Evolutionary conservation across 2,329 filamentous ascomycete genomes (phyloP).

Genomic region (Blumeriella jaapii): DNA sequence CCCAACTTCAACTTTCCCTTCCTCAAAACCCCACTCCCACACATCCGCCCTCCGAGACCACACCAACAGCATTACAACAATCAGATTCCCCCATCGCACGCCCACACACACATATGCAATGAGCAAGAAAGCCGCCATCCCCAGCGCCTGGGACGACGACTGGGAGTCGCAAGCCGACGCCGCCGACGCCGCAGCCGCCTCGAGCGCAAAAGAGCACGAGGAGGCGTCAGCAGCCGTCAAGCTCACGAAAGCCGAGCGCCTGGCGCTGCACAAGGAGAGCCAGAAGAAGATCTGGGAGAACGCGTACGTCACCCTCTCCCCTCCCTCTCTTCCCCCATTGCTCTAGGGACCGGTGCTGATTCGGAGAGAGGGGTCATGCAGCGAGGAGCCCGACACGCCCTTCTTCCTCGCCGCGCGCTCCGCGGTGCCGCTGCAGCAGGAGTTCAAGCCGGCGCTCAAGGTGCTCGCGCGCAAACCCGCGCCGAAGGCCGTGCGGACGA

Average conservation of each 20-base stretch:
- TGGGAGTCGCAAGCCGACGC: slow-evolving; percentile 73
- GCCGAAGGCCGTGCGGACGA: slow-evolving; percentile 44
- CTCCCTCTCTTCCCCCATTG: too few species aligned
- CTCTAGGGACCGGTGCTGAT: too few species aligned
- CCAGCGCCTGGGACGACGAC: slow-evolving; percentile 80
- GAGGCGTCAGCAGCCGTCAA: too few species aligned
- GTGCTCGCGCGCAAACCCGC: slow-evolving; percentile 74
- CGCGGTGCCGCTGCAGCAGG: slow-evolving; percentile 49
- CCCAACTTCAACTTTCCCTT: too few species aligned
- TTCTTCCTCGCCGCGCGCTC: slow-evolving; percentile 61
- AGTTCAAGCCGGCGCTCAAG: slow-evolving; percentile 74
- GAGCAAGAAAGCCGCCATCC: slow-evolving; percentile 36
- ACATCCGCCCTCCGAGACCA: not conserved
- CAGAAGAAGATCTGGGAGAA: slow-evolving; percentile 84
- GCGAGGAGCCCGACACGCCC: slow-evolving; percentile 60
- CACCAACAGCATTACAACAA: not conserved
- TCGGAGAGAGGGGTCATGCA: too few species aligned
- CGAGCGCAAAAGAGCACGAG: slow-evolving; percentile 15
- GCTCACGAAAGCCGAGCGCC: slow-evolving; percentile 62
- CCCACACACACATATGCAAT: too few species aligned
- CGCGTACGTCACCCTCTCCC: slow-evolving; percentile 46
- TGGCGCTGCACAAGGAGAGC: slow-evolving; percentile 69
- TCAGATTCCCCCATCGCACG: not conserved
- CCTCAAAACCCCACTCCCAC: not conserved
- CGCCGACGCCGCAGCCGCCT: slow-evolving; percentile 23